Base-by-base conservation (phyloP, 768 basidiomycete genomes). In the Collybia sp. region DNA sequence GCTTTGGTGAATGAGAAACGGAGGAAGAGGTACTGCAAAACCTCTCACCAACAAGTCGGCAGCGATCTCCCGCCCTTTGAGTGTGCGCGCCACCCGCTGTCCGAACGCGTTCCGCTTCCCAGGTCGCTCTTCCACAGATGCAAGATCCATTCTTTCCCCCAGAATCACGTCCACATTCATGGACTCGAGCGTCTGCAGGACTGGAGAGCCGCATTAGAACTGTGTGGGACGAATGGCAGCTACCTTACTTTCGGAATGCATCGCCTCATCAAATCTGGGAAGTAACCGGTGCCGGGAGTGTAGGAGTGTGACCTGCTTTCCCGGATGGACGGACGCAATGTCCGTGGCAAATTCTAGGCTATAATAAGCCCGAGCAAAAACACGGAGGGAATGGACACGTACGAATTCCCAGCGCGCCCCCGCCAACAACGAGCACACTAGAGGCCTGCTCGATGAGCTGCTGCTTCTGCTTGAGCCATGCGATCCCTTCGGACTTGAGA, bases 381-480 rank as follows among this genome's bases (percentile, higher is more conserved):
- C 8, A 34, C 34, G 5, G 16, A 30, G 6, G 35, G 19, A 35
- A 12, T 39, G 1, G 25, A 35, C 19, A 71, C 80, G 53, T 57
- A 85, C 83, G 82, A 19, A 88, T 78, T 2, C 85, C 86, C 8
- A 88, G 72, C 1, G 86, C 82, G 0, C 87, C 86, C 10, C 83
- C 85, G 1, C 87, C 86, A 2, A 87, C 74, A 12, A 88, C 72
- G 6, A 87, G 71, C 3, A 88, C 70, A 35, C 70, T 76, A 1
- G 59, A 63, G 0, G 81, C 71, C 2, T 57, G 61, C 43, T 72
- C 62, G 41, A 88, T 68, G 3, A 64, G 59, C 30, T 58, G 57
- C 54, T 85, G 83, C 45, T 71, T 69, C n/a, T 64, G 58, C 48
- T 65, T 66, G 36, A 84, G 64, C 71, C 77, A 82, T 2, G 60